Conservation (phyloP, 306 rosid species). For the Vigna reflexopilosa region DNA sequence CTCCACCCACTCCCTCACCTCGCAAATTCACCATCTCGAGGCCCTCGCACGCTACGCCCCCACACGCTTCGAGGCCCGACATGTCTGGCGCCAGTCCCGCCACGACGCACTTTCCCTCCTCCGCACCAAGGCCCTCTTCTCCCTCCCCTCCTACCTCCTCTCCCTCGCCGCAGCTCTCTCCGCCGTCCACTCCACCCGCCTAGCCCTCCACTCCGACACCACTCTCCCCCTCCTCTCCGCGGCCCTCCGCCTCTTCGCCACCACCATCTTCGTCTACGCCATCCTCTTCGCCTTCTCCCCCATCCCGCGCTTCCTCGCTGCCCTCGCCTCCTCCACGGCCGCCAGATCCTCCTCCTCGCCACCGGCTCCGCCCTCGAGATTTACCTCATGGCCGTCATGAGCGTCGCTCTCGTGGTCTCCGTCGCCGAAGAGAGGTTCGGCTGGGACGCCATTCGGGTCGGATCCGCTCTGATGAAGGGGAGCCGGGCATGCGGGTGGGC, state of each 20-base stretch:
- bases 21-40: conserved; percentile 70
- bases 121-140: conserved; percentile 60
- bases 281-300: conserved; percentile 53
- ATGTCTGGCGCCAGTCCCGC: conserved; percentile 74
- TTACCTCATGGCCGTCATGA: conserved; percentile 67
- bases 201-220: conserved; percentile 37
- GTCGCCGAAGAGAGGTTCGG: conserved; percentile 75
- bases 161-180: conserved; percentile 70
- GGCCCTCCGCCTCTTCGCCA: conserved; percentile 48
- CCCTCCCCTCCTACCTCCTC: conserved; percentile 60
- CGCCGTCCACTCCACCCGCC: conserved; percentile 57
- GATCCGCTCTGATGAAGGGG: conserved; percentile 60
- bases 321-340: conserved; percentile 26
- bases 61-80: conserved; percentile 82
- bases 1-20: conserved; percentile 51
- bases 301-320: conserved; percentile 42
- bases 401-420: conserved; percentile 67
- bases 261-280: conserved; percentile 62
- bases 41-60: conserved; percentile 63
- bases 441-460: conserved; percentile 65
- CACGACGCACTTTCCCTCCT: conserved; percentile 65
- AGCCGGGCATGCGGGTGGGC: conserved; percentile 60
- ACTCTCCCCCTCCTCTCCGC: conserved; percentile 50
- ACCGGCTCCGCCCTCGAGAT: conserved; percentile 54
- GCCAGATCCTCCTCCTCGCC: conserved; percentile 8